Evolutionary conservation across 805 yeast genomes (phyloP), one percentile per base, ranked within the genome.

Genomic region (Metschnikowia hibisci): DNA sequence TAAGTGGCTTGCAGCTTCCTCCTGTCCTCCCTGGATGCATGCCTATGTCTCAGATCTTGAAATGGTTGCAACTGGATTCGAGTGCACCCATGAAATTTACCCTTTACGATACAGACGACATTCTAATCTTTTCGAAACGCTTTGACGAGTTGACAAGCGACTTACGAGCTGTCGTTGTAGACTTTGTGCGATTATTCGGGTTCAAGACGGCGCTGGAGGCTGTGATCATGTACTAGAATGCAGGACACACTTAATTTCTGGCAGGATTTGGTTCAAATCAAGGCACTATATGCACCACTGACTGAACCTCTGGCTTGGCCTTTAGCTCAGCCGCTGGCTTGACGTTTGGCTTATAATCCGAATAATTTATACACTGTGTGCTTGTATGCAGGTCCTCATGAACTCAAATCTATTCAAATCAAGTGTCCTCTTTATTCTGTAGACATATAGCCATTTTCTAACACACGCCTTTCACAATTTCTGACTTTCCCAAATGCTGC

Each of bases 1-100:
- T 57, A 4, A 32, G 31, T 4, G 26, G 15, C 10, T 34, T 35
- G 36, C 41, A 34, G 25, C 30, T 73, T 10, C 77, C 83, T 1
- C 51, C 54, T 9, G 76, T 78, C 3, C 53, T 71, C 2, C 81
- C 83, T 0, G 84, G 84, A 0, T 46, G 75, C 3, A 51, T 74
- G 9, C 80, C 83, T 1, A 38, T 77, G 25, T 54, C 62, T 61
- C 81, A 77, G 50, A 46, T 78, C 12, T 40, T 58, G n/a, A 62
- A 63, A 13, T 51, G 67, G 58, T 48, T 72, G 27, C 40, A 23
- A 25, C 34, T n/a, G 12, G 20, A n/a, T 10, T 27, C 28, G 5
- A 29, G 40, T 27, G 33, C 32, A 22, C 22, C n/a, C 14, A 29
- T 30, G 40, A 29, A 29, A 22, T 54, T 51, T 8, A 31, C 35